Conservation (phyloP, 495 filamentous ascomycete species). For the Aspergillus affinis region DNA sequence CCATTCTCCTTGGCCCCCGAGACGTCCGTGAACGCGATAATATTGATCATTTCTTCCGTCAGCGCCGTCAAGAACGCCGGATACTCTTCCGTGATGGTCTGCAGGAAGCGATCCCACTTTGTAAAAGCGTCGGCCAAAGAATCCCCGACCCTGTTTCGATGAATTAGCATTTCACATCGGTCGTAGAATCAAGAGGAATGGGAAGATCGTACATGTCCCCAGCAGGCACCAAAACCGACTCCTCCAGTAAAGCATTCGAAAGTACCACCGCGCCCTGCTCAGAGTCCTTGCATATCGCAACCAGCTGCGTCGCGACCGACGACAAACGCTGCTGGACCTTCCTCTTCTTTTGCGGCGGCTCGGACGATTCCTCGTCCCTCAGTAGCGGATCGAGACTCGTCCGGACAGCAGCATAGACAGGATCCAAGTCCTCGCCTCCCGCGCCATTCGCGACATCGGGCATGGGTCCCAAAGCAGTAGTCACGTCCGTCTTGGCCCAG, state of each 20-base stretch:
- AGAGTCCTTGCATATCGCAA: conserved; percentile 29
- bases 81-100: conserved; percentile 29
- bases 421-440: conserved; percentile 14
- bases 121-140: conserved; percentile 30
- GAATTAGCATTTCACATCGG: neutral
- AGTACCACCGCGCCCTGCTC: conserved; percentile 23
- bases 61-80: conserved; percentile 34
- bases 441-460: conserved; percentile 1
- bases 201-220: conserved; percentile 33
- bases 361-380: conserved; percentile 10
- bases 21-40: conserved; percentile 26
- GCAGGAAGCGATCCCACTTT: conserved; percentile 38
- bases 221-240: conserved; percentile 26
- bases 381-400: conserved; percentile 22
- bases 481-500: conserved; percentile 53
- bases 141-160: conserved; percentile 30
- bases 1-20: conserved; percentile 22
- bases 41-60: conserved; percentile 37
- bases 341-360: conserved; percentile 34
- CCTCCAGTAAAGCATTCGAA: conserved; percentile 31
- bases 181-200: neutral
- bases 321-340: conserved; percentile 27
- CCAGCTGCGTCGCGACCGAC: conserved; percentile 27
- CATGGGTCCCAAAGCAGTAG: conserved; percentile 1
- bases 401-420: conserved; percentile 22